A percentile compares a stretch with the other conserved stretches of the same genome.
phyloP scores from a whole-genome alignment of 495 filamentous ascomycete species.

The Entonaema liquescens region DNA sequence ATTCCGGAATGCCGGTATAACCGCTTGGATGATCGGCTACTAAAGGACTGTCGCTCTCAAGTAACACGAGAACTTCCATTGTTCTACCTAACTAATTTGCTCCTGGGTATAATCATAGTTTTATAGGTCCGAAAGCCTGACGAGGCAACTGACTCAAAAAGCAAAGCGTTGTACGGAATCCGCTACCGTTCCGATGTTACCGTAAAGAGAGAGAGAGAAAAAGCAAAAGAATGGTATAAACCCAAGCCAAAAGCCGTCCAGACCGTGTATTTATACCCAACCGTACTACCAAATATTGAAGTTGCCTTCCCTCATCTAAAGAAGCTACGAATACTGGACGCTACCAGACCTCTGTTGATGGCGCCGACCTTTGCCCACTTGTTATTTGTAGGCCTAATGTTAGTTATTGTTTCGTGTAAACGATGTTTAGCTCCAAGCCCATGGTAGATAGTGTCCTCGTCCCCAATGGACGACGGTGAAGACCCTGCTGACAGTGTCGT shows the following conservation, averaged over 20 bases:
- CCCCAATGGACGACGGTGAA: constrained; percentile 35
- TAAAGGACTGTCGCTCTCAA: background rate
- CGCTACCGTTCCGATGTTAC: constrained; percentile 25
- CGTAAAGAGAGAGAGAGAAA: constrained; percentile 12
- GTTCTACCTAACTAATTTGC: constrained; percentile 34
- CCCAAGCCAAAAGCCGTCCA: constrained; percentile 37
- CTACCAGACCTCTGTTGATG: constrained; percentile 51
- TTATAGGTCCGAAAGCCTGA: constrained; percentile 24
- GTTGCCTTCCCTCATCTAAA: constrained; percentile 49
- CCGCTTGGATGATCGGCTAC: background rate
- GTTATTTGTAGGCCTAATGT: constrained; percentile 37
- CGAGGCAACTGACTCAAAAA: constrained; percentile 20
- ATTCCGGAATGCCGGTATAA: background rate
- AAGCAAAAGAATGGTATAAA: constrained; percentile 42
- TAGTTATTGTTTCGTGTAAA: constrained; percentile 38
- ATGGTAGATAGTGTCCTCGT: constrained; percentile 45
- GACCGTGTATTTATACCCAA: constrained; percentile 38
- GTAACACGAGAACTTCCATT: constrained; percentile 19
- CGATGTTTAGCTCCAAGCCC: constrained; percentile 32
- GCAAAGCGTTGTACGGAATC: constrained; percentile 20
- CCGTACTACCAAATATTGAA: constrained; percentile 29
- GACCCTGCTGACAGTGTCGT: constrained; percentile 31
- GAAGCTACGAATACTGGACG: constrained; percentile 53
- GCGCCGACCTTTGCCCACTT: constrained; percentile 48
- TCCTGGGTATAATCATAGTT: constrained; percentile 36